Evolutionary conservation across 2,329 filamentous ascomycete species (phyloP).

Genomic region (Pyrenochaeta sp.): DNA sequence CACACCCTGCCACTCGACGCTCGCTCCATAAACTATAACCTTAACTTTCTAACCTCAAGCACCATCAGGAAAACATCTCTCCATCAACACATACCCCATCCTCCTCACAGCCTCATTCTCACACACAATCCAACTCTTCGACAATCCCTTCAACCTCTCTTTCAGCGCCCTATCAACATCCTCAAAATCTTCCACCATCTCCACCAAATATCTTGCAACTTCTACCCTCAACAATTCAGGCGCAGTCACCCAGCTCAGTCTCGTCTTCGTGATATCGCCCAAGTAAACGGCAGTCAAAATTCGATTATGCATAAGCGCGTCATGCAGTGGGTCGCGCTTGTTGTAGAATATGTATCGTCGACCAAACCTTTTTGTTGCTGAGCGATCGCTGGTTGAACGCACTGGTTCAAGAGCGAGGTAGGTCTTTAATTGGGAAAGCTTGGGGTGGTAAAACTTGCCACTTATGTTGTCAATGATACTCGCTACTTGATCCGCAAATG

Average conservation of each 20-base stretch:
- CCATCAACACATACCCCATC: constrained; percentile 12
- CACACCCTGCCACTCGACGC: neutral
- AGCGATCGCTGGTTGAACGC: neutral
- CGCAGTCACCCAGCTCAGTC: constrained; percentile 30
- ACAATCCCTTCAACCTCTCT: constrained; percentile 15
- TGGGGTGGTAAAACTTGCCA: constrained; percentile 25
- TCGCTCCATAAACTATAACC: neutral
- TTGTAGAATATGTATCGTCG: neutral
- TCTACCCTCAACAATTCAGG: constrained; percentile 35
- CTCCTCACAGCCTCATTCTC: constrained; percentile 40
- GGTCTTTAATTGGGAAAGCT: constrained; percentile 13
- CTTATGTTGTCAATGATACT: constrained; percentile 23
- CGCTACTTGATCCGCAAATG: constrained; percentile 24
- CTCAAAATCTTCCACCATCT: neutral
- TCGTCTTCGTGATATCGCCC: constrained; percentile 32
- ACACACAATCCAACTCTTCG: constrained; percentile 26
- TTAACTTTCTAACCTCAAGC: neutral
- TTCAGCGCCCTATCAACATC: constrained; percentile 5
- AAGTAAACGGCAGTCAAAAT: constrained; percentile 25
- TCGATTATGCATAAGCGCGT: constrained; percentile 17
- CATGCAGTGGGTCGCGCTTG: constrained; percentile 9
- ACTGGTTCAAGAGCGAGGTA: constrained; percentile 7
- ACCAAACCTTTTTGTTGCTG: neutral
- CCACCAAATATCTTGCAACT: constrained; percentile 30
- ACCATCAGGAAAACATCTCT: neutral